A percentile compares a stretch with the other conserved stretches of the same genome.
Conservation (phyloP, 2,329 filamentous ascomycete species). For the Aspergillus sojae region DNA sequence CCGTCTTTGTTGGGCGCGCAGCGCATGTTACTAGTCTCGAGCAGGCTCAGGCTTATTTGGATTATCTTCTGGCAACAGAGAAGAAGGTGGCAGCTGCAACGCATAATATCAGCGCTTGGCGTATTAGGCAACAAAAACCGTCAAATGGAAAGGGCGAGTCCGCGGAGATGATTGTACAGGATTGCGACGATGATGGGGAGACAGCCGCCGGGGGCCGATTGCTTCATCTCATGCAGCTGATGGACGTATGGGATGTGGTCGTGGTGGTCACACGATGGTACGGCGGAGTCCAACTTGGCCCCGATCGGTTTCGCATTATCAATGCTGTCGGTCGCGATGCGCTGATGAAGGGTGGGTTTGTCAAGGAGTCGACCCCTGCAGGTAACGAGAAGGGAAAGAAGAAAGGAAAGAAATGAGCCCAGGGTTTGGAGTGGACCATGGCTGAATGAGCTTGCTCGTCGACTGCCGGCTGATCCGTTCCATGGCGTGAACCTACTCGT, state of each 20-base stretch:
- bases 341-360: slow-evolving; percentile 74
- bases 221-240: slow-evolving; percentile 88
- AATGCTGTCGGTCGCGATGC: slow-evolving; percentile 84
- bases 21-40: slow-evolving; percentile 69
- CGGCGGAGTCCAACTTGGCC: slow-evolving; percentile 85
- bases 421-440: neutral
- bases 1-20: slow-evolving; percentile 80
- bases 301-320: slow-evolving; percentile 86
- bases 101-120: slow-evolving; percentile 95
- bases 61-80: slow-evolving; percentile 77
- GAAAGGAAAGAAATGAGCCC: slow-evolving; percentile 49
- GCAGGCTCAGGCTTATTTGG: slow-evolving; percentile 71
- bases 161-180: slow-evolving; percentile 68
- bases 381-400: slow-evolving; percentile 58
- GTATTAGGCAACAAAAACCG: slow-evolving; percentile 60
- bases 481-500: neutral
- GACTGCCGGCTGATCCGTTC: neutral
- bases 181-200: slow-evolving; percentile 96
- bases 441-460: neutral
- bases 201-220: slow-evolving; percentile 84
- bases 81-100: slow-evolving; percentile 83
- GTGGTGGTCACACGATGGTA: slow-evolving; percentile 96
- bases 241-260: slow-evolving; percentile 90
- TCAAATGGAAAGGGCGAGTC: slow-evolving; percentile 25
- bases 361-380: slow-evolving; percentile 50